phyloP scores from a whole-genome alignment of 2,329 filamentous ascomycete genomes.

The Neospermospora avenae region DNA sequence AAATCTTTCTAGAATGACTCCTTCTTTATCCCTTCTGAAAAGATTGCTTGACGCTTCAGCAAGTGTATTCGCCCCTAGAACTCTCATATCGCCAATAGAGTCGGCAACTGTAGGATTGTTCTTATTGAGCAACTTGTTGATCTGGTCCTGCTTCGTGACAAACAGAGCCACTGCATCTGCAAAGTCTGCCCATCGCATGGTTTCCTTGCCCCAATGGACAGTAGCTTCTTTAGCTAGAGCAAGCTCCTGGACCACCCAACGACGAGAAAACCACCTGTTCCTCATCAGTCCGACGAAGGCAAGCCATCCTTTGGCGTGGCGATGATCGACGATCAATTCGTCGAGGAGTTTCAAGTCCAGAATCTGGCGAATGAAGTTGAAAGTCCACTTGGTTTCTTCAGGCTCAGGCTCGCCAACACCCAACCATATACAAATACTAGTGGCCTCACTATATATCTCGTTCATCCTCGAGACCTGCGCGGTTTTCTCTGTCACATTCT shows the following conservation, averaged over 20 bases:
- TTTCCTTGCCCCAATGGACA: conserved; percentile 37
- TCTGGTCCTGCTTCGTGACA: conserved; percentile 20
- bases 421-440: conserved; percentile 20
- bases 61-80: conserved; percentile 22
- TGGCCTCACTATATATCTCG: conserved; percentile 16
- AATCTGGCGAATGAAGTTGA: conserved; percentile 14
- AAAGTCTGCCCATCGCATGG: conserved; percentile 38
- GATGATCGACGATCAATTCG: background rate
- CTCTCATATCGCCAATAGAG: conserved; percentile 11
- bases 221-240: conserved; percentile 35
- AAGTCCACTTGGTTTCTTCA: conserved; percentile 1
- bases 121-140: conserved; percentile 10
- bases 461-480: conserved; percentile 18
- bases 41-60: conserved; percentile 19
- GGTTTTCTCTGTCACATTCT: conserved; percentile 5
- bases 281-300: conserved; percentile 8
- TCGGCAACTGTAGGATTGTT: background rate
- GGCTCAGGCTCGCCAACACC: background rate
- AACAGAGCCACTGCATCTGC: conserved; percentile 23
- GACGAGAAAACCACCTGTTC: conserved; percentile 37
- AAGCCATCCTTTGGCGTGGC: background rate
- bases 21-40: conserved; percentile 17
- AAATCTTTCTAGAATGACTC: conserved; percentile 17
- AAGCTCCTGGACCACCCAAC: conserved; percentile 43
- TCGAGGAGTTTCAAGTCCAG: conserved; percentile 7